Base-by-base conservation (phyloP, 192 early-diverging fungal genomes). In the Linderina pennispora region DNA sequence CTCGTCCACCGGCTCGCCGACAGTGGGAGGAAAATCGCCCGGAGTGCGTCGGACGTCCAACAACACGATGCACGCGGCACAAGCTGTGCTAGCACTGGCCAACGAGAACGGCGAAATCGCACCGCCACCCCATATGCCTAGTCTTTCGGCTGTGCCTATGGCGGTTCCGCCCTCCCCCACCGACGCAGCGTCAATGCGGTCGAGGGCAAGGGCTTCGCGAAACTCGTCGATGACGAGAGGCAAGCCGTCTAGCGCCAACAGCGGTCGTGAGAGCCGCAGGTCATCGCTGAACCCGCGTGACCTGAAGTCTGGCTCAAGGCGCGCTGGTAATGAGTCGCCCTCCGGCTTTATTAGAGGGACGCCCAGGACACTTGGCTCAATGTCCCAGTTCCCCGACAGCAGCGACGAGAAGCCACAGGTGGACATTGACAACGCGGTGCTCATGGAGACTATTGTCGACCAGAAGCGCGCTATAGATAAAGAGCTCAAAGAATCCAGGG, bases 1-100 rank as follows among this genome's bases (percentile, higher is more conserved):
- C 60, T 71, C 67, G 16, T 71, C 67, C 16, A 48, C 60, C 8
- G 67, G 55, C 13, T 55, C 67, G 6, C 51, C 60, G 20, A 47
- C 63, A 23, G 39, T 58, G 1, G 48, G 55, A 5, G 48, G 45
- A 6, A 45, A 50, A 15, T 31, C 28, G 5, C 6, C 28, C n/a
- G n/a, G n/a, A n/a, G n/a, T n/a, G n/a, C n/a, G n/a, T n/a, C n/a
- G n/a, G n/a, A n/a, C n/a, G n/a, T n/a, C n/a, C n/a, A n/a, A n/a
- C n/a, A n/a, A n/a, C n/a, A n/a, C n/a, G n/a, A n/a, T n/a, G n/a
- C n/a, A n/a, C n/a, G n/a, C n/a, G n/a, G n/a, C n/a, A n/a, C n/a
- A n/a, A n/a, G n/a, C n/a, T n/a, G n/a, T n/a, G n/a, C n/a, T n/a
- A n/a, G n/a, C n/a, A n/a, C n/a, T n/a, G n/a, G 40, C 55, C 41